Evolutionary conservation across 1,284 basidiomycete species (phyloP), one percentile per base, ranked within the genome.

Genomic region (Malassezia equina): DNA sequence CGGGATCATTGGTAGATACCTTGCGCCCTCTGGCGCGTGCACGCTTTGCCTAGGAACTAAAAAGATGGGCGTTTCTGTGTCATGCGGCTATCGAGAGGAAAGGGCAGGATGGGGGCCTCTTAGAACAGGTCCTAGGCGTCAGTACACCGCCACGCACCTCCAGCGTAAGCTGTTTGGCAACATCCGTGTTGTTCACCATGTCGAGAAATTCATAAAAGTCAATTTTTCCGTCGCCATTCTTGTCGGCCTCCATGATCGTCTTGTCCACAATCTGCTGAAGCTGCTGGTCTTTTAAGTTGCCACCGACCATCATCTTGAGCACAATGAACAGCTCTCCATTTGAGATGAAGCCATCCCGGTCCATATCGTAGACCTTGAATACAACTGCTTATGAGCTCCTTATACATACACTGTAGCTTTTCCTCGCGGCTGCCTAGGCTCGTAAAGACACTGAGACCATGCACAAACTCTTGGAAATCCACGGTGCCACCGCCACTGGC

Each of bases 241-340:
- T 87, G 75, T 99, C 93, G 15, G 91, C 93, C 78, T 98, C 93
- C 89, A 98, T 93, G 75, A 99, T 98, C 15, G 93, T 98, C 80
- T 99, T 99, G 78, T 99, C 94, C 9, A 98, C 94, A 63, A 99
- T 99, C 77, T 98, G 93, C 76, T 99, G 94, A 62, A 98, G 78
- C 79, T 98, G 94, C 75, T 94, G 88, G 76, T 99, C 94, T 86
- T 98, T 96, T 69, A 96, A 79, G 77, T 98, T 98, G 76, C 88
- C 96, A 31, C 93, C 93, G 41, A 98, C 94, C 93, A 99, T 99
- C 89, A 98, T 96, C 80, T 98, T 99, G 31, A 99, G 79, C 34
- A 99, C 93, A 48, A 99, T 79, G 78, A 96, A 98, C 43, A 98
- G 81, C 77, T 98, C 93, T 54, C 93, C 94, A 73, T 98, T 98